phyloP scores from a whole-genome alignment of 225 moss, liverwort and hornwort species.

The Physcomitrellopsis africana region DNA sequence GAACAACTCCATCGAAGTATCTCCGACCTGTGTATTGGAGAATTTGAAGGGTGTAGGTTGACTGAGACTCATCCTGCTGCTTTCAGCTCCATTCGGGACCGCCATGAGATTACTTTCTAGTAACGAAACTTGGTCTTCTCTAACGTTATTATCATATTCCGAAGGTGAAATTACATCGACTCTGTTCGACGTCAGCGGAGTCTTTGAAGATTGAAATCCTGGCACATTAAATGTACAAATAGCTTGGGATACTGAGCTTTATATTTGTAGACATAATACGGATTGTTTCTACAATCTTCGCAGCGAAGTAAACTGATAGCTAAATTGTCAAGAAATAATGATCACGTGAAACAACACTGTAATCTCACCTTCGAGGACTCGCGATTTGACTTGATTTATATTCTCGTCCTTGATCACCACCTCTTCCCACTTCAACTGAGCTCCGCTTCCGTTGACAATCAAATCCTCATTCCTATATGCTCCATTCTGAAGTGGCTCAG shows the following conservation, averaged over 20 bases:
- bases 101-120: constrained; percentile 29
- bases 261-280: not conserved
- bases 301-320: not conserved
- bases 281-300: not conserved
- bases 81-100: constrained; percentile 24
- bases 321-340: too few species aligned
- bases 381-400: constrained; percentile 26
- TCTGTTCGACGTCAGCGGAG: constrained; percentile 24
- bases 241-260: constrained; percentile 10
- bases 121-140: constrained; percentile 39
- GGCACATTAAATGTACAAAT: constrained; percentile 12
- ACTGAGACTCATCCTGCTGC: constrained; percentile 17
- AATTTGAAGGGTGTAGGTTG: constrained; percentile 32
- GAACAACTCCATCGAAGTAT: constrained; percentile 31
- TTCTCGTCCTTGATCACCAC: constrained; percentile 33
- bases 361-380: constrained; percentile 36
- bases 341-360: not conserved
- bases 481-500: constrained; percentile 34
- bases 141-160: constrained; percentile 25
- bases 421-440: constrained; percentile 49
- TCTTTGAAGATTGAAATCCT: constrained; percentile 31
- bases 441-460: constrained; percentile 22
- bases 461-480: constrained; percentile 33
- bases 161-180: constrained; percentile 30
- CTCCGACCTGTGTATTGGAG: constrained; percentile 25